Evolutionary conservation across 805 yeast species (phyloP).

Genomic region (Candida ulmi): DNA sequence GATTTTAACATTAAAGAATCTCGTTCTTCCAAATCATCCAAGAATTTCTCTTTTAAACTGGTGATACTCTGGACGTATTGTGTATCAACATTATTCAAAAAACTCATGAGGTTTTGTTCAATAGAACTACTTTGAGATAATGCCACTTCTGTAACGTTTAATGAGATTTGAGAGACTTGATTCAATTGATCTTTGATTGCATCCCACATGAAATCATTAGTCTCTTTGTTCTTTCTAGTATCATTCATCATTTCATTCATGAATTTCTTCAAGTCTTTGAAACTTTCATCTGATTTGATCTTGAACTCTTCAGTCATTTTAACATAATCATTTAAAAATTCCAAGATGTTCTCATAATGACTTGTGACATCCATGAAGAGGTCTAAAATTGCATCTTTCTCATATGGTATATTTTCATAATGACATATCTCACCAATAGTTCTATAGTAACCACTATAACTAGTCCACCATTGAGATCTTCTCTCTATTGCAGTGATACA

Average conservation of each 20-base stretch:
- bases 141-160: constrained; percentile 12
- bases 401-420: constrained; percentile 45
- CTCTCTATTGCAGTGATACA: constrained; percentile 39
- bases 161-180: constrained; percentile 10
- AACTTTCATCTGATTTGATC: constrained; percentile 9
- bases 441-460: constrained; percentile 60
- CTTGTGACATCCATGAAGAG: constrained; percentile 44
- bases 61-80: constrained; percentile 8
- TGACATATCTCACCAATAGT: constrained; percentile 47
- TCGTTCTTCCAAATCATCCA: constrained; percentile 10
- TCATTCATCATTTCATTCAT: constrained; percentile 10
- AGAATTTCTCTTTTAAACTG: constrained; percentile 8
- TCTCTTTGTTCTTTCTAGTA: constrained; percentile 5
- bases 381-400: constrained; percentile 43
- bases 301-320: constrained; percentile 14
- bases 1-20: constrained; percentile 6
- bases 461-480: constrained; percentile 66
- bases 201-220: constrained; percentile 12
- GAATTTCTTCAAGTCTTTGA: constrained; percentile 6
- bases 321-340: constrained; percentile 14
- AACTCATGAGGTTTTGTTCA: constrained; percentile 6
- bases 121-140: constrained; percentile 7
- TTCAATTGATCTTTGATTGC: constrained; percentile 8
- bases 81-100: constrained; percentile 6
- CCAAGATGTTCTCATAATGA: constrained; percentile 18